Conservation (phyloP, 306 rosid species). For the peach (Prunus persica) region DNA sequence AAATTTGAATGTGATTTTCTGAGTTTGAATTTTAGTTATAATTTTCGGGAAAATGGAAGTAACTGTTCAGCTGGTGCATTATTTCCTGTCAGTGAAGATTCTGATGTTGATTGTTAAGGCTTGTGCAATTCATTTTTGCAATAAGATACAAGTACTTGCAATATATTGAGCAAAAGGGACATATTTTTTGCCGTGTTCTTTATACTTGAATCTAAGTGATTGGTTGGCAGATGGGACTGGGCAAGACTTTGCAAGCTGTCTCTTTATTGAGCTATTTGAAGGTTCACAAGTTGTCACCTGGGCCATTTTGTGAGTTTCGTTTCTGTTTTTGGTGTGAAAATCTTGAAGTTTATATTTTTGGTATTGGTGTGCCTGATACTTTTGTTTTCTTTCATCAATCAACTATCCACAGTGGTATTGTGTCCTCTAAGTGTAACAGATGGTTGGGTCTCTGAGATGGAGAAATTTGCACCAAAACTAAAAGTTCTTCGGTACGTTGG, state of each 20-base stretch:
- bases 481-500: conserved; percentile 74
- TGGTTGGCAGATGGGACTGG: conserved; percentile 86
- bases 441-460: conserved; percentile 83
- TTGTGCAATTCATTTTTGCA: background rate
- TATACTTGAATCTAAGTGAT: conserved; percentile 25
- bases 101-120: background rate
- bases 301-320: conserved; percentile 79
- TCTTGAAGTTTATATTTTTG: conserved; percentile 8
- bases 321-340: conserved; percentile 21
- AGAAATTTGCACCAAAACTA: conserved; percentile 67
- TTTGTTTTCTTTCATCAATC: conserved; percentile 14
- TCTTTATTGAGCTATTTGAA: conserved; percentile 81
- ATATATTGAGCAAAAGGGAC: background rate
- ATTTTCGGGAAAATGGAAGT: background rate
- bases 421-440: conserved; percentile 95
- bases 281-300: conserved; percentile 44
- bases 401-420: conserved; percentile 62
- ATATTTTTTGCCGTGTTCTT: background rate
- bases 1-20: background rate
- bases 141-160: background rate
- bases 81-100: background rate
- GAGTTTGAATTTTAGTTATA: background rate
- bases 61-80: background rate
- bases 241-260: conserved; percentile 95
- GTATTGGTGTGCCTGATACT: conserved; percentile 16